A percentile compares a stretch with the other conserved stretches of the same genome.
phyloP scores from a whole-genome alignment of 2,329 filamentous ascomycete species.

The Phialophora tarda region DNA sequence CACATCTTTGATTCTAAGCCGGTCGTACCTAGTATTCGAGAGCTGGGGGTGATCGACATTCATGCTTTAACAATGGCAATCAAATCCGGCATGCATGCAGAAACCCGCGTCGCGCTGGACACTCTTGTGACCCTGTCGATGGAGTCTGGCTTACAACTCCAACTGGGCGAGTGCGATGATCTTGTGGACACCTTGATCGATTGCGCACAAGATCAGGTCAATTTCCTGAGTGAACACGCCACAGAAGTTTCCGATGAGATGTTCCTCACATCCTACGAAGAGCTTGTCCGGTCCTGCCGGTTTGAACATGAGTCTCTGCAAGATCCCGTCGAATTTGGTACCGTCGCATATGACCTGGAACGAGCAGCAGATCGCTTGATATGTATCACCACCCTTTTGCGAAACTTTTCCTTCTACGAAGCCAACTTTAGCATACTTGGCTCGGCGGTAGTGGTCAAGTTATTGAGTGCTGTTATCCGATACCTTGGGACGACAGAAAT shows the following conservation, averaged over 20 bases:
- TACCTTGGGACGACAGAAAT: slow-evolving; percentile 88
- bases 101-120: slow-evolving; percentile 89
- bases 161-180: slow-evolving; percentile 80
- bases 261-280: slow-evolving; percentile 82
- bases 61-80: slow-evolving; percentile 87
- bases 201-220: slow-evolving; percentile 86
- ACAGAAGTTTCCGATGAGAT: slow-evolving; percentile 87
- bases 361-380: slow-evolving; percentile 84
- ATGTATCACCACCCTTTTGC: slow-evolving; percentile 87
- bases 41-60: slow-evolving; percentile 88
- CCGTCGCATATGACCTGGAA: slow-evolving; percentile 78
- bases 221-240: slow-evolving; percentile 81
- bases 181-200: slow-evolving; percentile 86
- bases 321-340: slow-evolving; percentile 75
- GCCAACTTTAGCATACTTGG: slow-evolving; percentile 78
- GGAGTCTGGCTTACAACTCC: slow-evolving; percentile 66
- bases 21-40: slow-evolving; percentile 72
- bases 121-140: slow-evolving; percentile 75
- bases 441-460: slow-evolving; percentile 77
- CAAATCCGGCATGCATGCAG: slow-evolving; percentile 85
- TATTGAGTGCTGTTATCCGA: slow-evolving; percentile 81
- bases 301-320: slow-evolving; percentile 74
- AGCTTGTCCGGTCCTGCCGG: slow-evolving; percentile 78
- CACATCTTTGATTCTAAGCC: slow-evolving; percentile 73
- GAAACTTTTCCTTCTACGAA: slow-evolving; percentile 87